Evolutionary conservation across 2,329 filamentous ascomycete species (phyloP).

Genomic region (Talaromyces sp.): DNA sequence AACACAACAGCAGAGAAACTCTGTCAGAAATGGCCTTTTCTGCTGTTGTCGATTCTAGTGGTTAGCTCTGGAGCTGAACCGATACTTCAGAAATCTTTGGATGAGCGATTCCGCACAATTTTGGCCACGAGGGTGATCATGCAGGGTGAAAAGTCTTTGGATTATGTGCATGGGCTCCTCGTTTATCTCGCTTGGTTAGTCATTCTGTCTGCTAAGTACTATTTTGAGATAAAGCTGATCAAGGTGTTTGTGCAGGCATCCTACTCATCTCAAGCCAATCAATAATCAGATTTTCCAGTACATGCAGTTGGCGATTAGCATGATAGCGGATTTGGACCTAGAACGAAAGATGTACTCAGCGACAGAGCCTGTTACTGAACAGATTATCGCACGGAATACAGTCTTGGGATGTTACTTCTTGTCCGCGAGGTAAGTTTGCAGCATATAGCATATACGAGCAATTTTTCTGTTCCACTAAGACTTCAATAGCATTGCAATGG

Average conservation of each 20-base stretch:
- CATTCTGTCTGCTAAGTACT: neutral
- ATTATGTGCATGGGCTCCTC: constrained; percentile 12
- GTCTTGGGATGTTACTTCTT: constrained; percentile 8
- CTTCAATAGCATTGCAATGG: constrained; percentile 3
- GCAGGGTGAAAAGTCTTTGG: constrained; percentile 12
- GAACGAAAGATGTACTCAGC: constrained; percentile 1
- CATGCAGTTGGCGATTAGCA: constrained; percentile 6
- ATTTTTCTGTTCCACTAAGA: neutral
- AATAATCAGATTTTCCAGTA: constrained; percentile 13
- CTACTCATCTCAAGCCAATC: constrained; percentile 3
- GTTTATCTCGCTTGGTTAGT: constrained; percentile 11
- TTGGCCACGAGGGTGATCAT: constrained; percentile 9
- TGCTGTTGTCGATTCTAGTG: constrained; percentile 1
- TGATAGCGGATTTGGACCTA: constrained; percentile 10
- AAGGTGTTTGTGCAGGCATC: neutral
- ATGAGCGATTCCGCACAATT: constrained; percentile 12
- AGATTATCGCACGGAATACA: neutral
- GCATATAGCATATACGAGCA: neutral
- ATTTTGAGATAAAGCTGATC: neutral
- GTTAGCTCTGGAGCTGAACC: neutral
- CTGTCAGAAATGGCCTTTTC: constrained; percentile 3
- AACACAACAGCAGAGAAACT: neutral
- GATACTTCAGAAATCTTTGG: constrained; percentile 1
- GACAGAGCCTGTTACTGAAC: neutral
- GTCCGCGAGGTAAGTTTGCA: neutral